Evolutionary conservation across 106 monocot genomes (phyloP), one percentile per base, ranked within the genome.

Genomic region (Platanthera guangdongensis): DNA sequence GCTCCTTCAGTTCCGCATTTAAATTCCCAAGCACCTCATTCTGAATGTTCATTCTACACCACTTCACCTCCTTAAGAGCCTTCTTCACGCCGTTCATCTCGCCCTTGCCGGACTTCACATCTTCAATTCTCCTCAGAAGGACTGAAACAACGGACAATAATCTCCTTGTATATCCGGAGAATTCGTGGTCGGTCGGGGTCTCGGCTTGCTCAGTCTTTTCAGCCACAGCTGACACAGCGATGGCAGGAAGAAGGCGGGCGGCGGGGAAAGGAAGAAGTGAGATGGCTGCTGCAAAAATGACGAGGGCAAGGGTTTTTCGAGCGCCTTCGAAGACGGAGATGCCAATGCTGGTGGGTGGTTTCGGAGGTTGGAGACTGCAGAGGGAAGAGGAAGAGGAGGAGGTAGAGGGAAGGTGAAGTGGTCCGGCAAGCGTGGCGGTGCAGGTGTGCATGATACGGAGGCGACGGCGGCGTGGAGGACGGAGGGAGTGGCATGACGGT

Each of bases 31-130:
- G 50, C 50, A 94, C 76, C 71, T 90, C 86, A 32, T 75, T 74
- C 65, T 88, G 84, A 18, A 94, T 39, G 74, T 90, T 83, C 77
- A 70, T 84, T 76, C 82, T 86, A 79, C 54, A 86, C 63, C 13
- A 7, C 80, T 94, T 94, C 57, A 94, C 84, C 49, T 57, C 83
- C 70, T 73, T 82, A 73, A 94, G 62, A 5, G 90, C 88, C 21
- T 73, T 63, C 55, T 72, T 55, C 11, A 90, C 93, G 6, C 19
- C 78, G 15, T 16, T 47, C 75, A 87, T 68, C 16, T 84, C 86
- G 16, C 80, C 87, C 11, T 75, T 82, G 22, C 63, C 62, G 2
- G 72, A 71, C 75, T 74, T 87, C 76, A 83, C 87, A 51, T 87
- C 89, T 19, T 90, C 83, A 3, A 88, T 72, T 57, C 80, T 86